Evolutionary conservation across 257 asterid genomes (phyloP).

Genomic region (Penstemon davidsonii): DNA sequence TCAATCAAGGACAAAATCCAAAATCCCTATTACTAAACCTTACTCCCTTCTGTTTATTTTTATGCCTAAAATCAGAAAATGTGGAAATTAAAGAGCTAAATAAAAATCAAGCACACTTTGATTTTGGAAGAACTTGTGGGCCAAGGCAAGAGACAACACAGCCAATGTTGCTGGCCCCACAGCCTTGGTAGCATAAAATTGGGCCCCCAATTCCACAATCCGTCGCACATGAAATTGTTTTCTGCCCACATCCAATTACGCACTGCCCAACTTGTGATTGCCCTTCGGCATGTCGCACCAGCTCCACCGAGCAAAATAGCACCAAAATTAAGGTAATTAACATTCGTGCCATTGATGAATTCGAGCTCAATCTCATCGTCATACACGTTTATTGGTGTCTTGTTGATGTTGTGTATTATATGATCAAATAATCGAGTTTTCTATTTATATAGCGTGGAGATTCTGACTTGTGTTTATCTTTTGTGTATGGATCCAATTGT

Average conservation of each 20-base stretch:
- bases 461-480: background rate
- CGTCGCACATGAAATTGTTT: slow-evolving; percentile 26
- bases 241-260: slow-evolving; percentile 30
- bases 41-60: too few species aligned
- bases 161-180: slow-evolving; percentile 27
- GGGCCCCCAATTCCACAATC: slow-evolving; percentile 34
- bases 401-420: background rate
- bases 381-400: background rate
- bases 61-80: background rate
- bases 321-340: slow-evolving; percentile 13
- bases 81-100: background rate
- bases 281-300: slow-evolving; percentile 28
- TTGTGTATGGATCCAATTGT: background rate
- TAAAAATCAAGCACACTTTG: slow-evolving; percentile 19
- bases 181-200: slow-evolving; percentile 40
- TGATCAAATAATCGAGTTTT: background rate
- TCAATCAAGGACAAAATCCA: background rate
- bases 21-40: too few species aligned
- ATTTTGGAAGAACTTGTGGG: slow-evolving; percentile 17
- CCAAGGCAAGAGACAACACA: slow-evolving; percentile 38
- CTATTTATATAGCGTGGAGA: slow-evolving; percentile 26
- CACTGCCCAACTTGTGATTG: slow-evolving; percentile 33
- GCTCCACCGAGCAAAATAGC: slow-evolving; percentile 15
- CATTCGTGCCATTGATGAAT: slow-evolving; percentile 7
- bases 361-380: background rate